Evolutionary conservation across 257 asterid species (phyloP).

Genomic region (Apocynum venetum): DNA sequence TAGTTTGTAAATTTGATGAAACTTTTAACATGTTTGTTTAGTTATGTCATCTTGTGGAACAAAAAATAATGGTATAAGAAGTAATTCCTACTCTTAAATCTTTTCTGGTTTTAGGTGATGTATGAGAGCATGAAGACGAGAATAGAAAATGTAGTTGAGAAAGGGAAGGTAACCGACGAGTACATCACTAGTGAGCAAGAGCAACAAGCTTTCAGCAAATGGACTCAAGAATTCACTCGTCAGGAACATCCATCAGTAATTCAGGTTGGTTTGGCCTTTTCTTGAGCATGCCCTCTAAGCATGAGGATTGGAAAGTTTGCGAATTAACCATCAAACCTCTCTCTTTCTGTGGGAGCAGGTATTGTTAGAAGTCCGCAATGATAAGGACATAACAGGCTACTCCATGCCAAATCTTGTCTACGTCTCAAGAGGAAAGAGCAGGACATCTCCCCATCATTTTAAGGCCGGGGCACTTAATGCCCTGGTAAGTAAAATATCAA

Average conservation of each 20-base stretch:
- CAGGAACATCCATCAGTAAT: slow-evolving; percentile 53
- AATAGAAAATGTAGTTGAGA: slow-evolving; percentile 36
- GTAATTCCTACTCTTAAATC: neutral
- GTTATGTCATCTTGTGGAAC: neutral
- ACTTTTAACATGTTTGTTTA: neutral
- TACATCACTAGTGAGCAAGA: slow-evolving; percentile 26
- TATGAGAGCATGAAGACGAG: slow-evolving; percentile 55
- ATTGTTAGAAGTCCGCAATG: slow-evolving; percentile 32
- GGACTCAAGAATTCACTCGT: slow-evolving; percentile 37
- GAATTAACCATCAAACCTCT: neutral
- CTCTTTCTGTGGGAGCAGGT: slow-evolving; percentile 29
- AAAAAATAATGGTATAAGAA: neutral
- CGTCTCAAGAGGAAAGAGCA: slow-evolving; percentile 60
- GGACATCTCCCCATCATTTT: slow-evolving; percentile 47
- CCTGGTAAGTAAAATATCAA: slow-evolving; percentile 33
- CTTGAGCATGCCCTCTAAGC: neutral
- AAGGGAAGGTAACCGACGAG: slow-evolving; percentile 34
- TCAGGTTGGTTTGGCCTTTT: slow-evolving; percentile 30
- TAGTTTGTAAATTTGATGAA: too few relatives aligned
- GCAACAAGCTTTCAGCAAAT: slow-evolving; percentile 29
- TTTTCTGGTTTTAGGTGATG: slow-evolving; percentile 34
- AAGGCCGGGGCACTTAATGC: slow-evolving; percentile 86
- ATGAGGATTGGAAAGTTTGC: neutral
- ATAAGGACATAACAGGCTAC: slow-evolving; percentile 34
- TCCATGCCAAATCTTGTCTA: slow-evolving; percentile 73